Evolutionary conservation across 768 basidiomycete genomes (phyloP).

Genomic region (Cyclocybe aegerita): DNA sequence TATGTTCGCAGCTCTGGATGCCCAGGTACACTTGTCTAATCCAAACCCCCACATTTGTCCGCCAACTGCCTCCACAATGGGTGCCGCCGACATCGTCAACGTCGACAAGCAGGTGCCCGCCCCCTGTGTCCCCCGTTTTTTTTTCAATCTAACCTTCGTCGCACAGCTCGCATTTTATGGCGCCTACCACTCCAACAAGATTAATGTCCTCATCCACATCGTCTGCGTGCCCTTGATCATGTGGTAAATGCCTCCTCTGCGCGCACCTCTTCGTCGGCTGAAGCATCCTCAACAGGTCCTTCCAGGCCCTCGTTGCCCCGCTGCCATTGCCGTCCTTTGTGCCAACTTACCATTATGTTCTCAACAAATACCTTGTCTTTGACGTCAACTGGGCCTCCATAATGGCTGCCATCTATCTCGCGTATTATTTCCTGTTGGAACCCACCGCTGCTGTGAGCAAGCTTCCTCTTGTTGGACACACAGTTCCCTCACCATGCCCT

Average conservation of each 20-base stretch:
- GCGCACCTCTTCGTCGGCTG: not conserved
- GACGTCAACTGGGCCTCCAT: constrained; percentile 70
- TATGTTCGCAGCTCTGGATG: constrained; percentile 7
- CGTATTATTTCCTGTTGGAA: constrained; percentile 82
- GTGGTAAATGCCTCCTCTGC: constrained; percentile 49
- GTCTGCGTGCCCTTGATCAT: constrained; percentile 81
- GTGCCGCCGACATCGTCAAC: constrained; percentile 49
- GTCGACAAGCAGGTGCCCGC: constrained; percentile 65
- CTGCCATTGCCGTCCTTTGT: constrained; percentile 55
- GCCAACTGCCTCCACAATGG: constrained; percentile 30
- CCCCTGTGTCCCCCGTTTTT: not conserved
- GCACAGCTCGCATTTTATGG: constrained; percentile 87
- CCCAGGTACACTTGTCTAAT: not conserved
- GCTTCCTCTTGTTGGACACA: not conserved
- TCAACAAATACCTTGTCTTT: constrained; percentile 66
- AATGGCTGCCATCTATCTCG: constrained; percentile 54
- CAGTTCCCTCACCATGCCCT: constrained; percentile 1
- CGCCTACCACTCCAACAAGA: constrained; percentile 82
- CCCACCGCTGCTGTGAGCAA: constrained; percentile 78
- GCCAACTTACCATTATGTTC: constrained; percentile 47
- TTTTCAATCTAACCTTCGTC: not conserved
- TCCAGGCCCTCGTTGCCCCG: constrained; percentile 48
- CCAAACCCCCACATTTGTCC: constrained; percentile 4
- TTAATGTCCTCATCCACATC: constrained; percentile 85
- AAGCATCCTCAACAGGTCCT: constrained; percentile 46